phyloP scores from a whole-genome alignment of 129 eudicot species.

The Logfia minima region DNA sequence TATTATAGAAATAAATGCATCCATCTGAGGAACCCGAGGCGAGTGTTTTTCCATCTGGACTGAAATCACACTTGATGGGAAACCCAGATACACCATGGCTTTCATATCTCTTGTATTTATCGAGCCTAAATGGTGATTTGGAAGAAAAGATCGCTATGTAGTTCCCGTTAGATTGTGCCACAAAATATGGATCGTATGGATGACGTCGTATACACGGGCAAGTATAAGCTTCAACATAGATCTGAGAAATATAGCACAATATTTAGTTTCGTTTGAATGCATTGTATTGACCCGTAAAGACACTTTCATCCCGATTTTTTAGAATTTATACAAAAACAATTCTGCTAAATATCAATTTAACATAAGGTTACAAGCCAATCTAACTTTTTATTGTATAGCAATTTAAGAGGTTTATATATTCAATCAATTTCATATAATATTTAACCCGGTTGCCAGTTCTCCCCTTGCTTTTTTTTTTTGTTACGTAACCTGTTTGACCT shows the following conservation, averaged over 20 bases:
- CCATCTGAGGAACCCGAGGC: conserved; percentile 89
- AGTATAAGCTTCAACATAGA: conserved; percentile 88
- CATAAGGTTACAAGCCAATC: neutral
- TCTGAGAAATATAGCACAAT: conserved; percentile 39
- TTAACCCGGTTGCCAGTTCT: neutral
- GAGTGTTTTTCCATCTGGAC: conserved; percentile 58
- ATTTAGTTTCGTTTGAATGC: neutral
- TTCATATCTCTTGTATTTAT: conserved; percentile 85
- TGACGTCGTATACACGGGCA: conserved; percentile 81
- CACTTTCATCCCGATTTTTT: no score
- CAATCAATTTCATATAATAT: neutral
- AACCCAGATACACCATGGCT: conserved; percentile 77
- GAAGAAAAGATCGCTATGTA: conserved; percentile 84
- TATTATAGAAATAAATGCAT: conserved; percentile 57
- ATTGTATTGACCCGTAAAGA: neutral
- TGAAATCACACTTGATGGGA: conserved; percentile 78
- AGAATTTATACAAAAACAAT: no score
- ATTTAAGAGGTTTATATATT: neutral
- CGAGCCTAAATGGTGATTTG: conserved; percentile 67
- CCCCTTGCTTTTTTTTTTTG: neutral
- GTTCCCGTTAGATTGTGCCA: conserved; percentile 87
- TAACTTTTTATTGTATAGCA: neutral
- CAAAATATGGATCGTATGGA: conserved; percentile 71
- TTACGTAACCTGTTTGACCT: neutral
- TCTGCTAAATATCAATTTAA: no score